Percentiles rank a stretch among this genome's conserved stretches.
These are phyloP conservation scores for Ramaria sp. DNA, from an alignment of 768 basidiomycete genomes.

Conservation along the genomic window DNA sequence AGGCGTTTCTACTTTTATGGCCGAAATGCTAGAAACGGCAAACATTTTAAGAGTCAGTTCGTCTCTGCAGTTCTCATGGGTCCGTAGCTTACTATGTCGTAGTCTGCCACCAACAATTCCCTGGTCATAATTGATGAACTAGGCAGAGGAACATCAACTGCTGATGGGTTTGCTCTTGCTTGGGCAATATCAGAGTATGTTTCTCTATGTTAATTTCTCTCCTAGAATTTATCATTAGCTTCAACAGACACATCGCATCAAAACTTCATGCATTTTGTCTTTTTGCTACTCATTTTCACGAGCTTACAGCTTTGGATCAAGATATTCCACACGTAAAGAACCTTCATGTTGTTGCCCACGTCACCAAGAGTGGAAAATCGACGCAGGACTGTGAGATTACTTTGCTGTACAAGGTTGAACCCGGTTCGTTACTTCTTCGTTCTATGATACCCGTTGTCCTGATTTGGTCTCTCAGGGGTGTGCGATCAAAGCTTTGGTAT, in stretches of 20 bases:
- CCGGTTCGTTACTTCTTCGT: conserved; percentile 40
- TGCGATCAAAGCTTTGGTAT: conserved; percentile 99
- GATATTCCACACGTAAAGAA: conserved; percentile 84
- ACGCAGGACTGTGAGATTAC: conserved; percentile 67
- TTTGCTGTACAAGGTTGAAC: conserved; percentile 60
- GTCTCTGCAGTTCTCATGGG: background rate
- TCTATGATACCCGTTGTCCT: background rate
- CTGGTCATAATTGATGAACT: conserved; percentile 97
- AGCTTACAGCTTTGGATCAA: conserved; percentile 85
- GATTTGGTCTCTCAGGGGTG: conserved; percentile 42
- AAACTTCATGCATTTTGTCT: conserved; percentile 89
- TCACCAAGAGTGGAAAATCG: conserved; percentile 36
- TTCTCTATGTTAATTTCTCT: background rate
- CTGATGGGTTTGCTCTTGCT: conserved; percentile 94
- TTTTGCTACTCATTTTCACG: conserved; percentile 98
- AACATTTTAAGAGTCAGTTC: conserved; percentile 72
- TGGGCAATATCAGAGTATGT: conserved; percentile 97
- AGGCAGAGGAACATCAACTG: conserved; percentile 90
- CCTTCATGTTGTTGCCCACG: conserved; percentile 91
- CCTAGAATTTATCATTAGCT: background rate
- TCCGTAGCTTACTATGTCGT: background rate
- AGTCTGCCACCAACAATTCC: conserved; percentile 90
- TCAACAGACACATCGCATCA: conserved; percentile 76
- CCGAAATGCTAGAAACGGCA: conserved; percentile 98
- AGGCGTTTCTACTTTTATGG: conserved; percentile 99